Evolutionary conservation across 345 rosid genomes (phyloP).

Genomic region (Kernera saxatilis): DNA sequence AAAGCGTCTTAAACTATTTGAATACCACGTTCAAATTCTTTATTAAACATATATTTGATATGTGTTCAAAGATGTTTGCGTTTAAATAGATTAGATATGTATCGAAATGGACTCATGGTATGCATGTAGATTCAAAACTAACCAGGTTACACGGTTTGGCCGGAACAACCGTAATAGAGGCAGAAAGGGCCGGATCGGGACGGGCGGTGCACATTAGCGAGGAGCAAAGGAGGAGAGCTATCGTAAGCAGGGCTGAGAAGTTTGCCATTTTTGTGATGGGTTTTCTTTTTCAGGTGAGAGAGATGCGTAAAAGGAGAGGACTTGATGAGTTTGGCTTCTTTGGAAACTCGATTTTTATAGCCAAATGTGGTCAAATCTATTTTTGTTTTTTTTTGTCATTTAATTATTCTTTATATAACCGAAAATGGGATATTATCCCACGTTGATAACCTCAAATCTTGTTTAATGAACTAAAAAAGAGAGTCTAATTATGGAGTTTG

Average conservation of each 20-base stretch:
- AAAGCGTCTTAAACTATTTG: background rate
- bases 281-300: background rate
- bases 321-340: conserved; percentile 1
- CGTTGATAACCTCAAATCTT: conserved; percentile 15
- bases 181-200: background rate
- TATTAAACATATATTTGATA: no score
- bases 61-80: background rate
- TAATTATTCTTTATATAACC: background rate
- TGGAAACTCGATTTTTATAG: conserved; percentile 15
- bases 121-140: background rate
- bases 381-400: background rate
- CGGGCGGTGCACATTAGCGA: conserved; percentile 25
- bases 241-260: conserved; percentile 11
- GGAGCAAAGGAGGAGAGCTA: conserved; percentile 28
- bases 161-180: background rate
- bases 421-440: background rate
- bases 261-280: conserved; percentile 18
- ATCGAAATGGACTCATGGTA: background rate
- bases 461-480: background rate
- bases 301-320: background rate
- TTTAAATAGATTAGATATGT: background rate
- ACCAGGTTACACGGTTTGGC: conserved; percentile 19
- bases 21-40: background rate
- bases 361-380: conserved; percentile 11
- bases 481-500: conserved; percentile 23